These are phyloP conservation scores for Ustilago loliicola DNA, from an alignment of 1,284 basidiomycete species.

Conservation along the genomic window DNA sequence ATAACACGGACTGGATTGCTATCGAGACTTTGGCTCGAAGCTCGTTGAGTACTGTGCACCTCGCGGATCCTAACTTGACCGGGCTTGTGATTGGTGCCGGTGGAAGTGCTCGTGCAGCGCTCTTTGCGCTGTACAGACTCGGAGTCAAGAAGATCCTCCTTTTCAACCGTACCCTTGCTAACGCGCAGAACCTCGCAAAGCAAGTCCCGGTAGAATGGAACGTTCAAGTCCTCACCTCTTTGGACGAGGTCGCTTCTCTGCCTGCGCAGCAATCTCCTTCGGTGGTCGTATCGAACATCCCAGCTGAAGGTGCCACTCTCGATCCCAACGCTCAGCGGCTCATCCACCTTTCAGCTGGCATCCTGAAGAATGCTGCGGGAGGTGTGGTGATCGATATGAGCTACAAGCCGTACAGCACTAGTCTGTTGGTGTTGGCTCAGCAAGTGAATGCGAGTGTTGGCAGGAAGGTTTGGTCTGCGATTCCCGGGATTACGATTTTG, in stretches of 20 bases:
- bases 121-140: constrained; percentile 66
- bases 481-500: constrained; percentile 65
- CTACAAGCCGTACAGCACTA: constrained; percentile 66
- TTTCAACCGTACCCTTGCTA: constrained; percentile 67
- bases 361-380: constrained; percentile 52
- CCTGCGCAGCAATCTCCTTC: constrained; percentile 25
- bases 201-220: constrained; percentile 63
- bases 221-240: constrained; percentile 52
- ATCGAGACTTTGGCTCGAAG: constrained; percentile 52
- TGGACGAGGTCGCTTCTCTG: constrained; percentile 34
- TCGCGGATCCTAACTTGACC: constrained; percentile 39
- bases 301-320: constrained; percentile 59
- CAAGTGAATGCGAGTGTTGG: constrained; percentile 28
- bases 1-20: constrained; percentile 70
- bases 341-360: constrained; percentile 53
- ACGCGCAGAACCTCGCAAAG: constrained; percentile 56
- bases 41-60: constrained; percentile 44
- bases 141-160: constrained; percentile 62
- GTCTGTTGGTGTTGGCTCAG: constrained; percentile 56
- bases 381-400: constrained; percentile 70
- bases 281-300: constrained; percentile 67
- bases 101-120: constrained; percentile 66
- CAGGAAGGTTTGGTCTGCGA: constrained; percentile 53
- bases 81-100: constrained; percentile 69
- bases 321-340: constrained; percentile 18